These are phyloP conservation scores for Brassica nigra DNA, from an alignment of 345 rosid genomes.

Conservation along the genomic window DNA sequence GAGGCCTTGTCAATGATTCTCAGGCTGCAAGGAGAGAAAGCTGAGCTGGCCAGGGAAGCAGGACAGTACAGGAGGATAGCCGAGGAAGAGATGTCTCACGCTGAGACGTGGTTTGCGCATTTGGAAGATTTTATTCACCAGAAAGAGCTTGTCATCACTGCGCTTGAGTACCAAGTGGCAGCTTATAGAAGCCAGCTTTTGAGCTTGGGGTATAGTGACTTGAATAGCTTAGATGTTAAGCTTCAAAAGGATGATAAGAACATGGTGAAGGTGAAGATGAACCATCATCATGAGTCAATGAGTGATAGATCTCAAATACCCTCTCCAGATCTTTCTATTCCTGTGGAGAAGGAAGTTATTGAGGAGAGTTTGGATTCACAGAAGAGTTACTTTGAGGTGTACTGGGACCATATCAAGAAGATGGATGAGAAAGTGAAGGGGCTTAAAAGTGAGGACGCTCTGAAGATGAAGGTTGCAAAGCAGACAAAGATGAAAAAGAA, in stretches of 20 bases:
- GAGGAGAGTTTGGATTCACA: constrained; percentile 33
- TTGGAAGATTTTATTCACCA: constrained; percentile 67
- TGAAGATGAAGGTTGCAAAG: constrained; percentile 40
- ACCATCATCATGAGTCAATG: background rate
- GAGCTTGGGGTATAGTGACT: constrained; percentile 65
- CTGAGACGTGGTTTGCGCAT: constrained; percentile 64
- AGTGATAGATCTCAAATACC: constrained; percentile 36
- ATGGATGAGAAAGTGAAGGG: constrained; percentile 57
- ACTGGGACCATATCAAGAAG: constrained; percentile 65
- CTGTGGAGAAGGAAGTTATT: constrained; percentile 38
- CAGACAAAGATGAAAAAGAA: constrained; percentile 40
- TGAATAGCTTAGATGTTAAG: constrained; percentile 43
- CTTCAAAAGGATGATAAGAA: constrained; percentile 43
- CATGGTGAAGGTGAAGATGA: constrained; percentile 6
- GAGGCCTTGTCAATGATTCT: constrained; percentile 89
- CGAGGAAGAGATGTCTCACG: constrained; percentile 71
- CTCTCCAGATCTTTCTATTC: constrained; percentile 20
- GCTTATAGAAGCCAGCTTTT: constrained; percentile 67
- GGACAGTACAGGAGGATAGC: constrained; percentile 80
- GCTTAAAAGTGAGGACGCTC: constrained; percentile 24
- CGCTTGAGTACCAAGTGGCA: constrained; percentile 73
- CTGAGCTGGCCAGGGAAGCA: constrained; percentile 72
- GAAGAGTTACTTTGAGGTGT: constrained; percentile 44
- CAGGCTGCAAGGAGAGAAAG: constrained; percentile 89
- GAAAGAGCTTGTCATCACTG: constrained; percentile 74